Percentiles rank a stretch among this genome's conserved stretches.
phyloP scores from a whole-genome alignment of 1,284 basidiomycete genomes.

The Boletus smithii region DNA sequence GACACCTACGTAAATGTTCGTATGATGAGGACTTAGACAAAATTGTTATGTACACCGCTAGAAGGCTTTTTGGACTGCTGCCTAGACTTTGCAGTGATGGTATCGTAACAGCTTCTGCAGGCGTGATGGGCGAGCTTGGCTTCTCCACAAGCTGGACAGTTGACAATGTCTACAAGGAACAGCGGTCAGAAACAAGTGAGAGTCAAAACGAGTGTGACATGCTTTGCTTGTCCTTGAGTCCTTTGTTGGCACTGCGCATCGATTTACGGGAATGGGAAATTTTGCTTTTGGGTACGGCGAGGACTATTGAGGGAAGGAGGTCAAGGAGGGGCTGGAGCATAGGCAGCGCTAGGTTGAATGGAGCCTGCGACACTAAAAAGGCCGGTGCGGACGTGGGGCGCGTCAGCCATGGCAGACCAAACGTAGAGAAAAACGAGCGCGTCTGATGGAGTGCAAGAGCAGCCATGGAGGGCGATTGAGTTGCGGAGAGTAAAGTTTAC shows the following conservation, averaged over 20 bases:
- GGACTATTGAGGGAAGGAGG: slow-evolving; percentile 82
- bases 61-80: slow-evolving; percentile 30
- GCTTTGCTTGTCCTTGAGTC: slow-evolving; percentile 93
- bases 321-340: slow-evolving; percentile 65
- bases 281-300: slow-evolving; percentile 95
- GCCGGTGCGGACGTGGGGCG: too few species aligned
- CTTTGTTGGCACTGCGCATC: slow-evolving; percentile 95
- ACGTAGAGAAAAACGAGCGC: slow-evolving; percentile 34
- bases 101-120: slow-evolving; percentile 82
- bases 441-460: slow-evolving; percentile 39
- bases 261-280: slow-evolving; percentile 89
- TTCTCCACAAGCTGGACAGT: slow-evolving; percentile 87
- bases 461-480: too few species aligned
- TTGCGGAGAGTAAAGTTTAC: too few species aligned
- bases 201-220: slow-evolving; percentile 30
- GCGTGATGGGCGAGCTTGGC: slow-evolving; percentile 89
- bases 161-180: slow-evolving; percentile 72
- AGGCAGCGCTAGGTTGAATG: slow-evolving; percentile 48
- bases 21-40: not conserved
- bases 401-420: slow-evolving; percentile 39
- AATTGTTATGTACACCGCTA: not conserved
- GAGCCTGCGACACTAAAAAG: slow-evolving; percentile 19
- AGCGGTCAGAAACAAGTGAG: slow-evolving; percentile 9
- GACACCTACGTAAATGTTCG: too few species aligned
- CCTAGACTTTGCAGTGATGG: slow-evolving; percentile 70